Evolutionary conservation across 768 basidiomycete genomes (phyloP).

Genomic region (Cystofilobasidium macerans): DNA sequence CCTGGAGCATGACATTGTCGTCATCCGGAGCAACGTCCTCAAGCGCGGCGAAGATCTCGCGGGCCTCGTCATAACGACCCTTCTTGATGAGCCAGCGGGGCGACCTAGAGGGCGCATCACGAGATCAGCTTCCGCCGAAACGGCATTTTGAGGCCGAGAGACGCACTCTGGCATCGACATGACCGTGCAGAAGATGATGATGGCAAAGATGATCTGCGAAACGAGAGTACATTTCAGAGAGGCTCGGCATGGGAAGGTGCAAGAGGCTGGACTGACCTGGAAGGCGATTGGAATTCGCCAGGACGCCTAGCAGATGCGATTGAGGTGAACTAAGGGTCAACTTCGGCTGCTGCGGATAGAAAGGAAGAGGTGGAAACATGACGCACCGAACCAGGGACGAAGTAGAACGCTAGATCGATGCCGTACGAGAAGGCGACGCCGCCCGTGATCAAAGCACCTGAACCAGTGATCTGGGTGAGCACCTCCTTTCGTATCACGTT

Average conservation of each 20-base stretch:
- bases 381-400: conserved; percentile 35
- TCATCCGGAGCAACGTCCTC: conserved; percentile 48
- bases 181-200: conserved; percentile 44
- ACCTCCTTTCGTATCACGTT: no score
- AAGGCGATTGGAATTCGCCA: conserved; percentile 57
- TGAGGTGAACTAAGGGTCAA: not conserved
- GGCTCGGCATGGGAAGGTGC: no score
- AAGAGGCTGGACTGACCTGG: no score
- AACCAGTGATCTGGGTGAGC: not conserved
- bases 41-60: conserved; percentile 54
- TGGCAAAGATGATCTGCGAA: conserved; percentile 49
- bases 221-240: no score
- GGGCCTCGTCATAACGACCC: conserved; percentile 48
- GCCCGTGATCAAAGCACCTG: conserved; percentile 49
- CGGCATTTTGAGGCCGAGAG: conserved; percentile 47
- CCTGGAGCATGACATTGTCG: conserved; percentile 43
- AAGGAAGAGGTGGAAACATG: not conserved
- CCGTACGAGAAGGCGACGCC: conserved; percentile 58
- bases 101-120: conserved; percentile 37
- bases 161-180: not conserved
- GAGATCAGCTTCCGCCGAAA: no score
- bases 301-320: conserved; percentile 47
- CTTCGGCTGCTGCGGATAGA: not conserved
- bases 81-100: conserved; percentile 48
- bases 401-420: conserved; percentile 56